phyloP scores from a whole-genome alignment of 108 stramenopile species.

The Pelagomonas calceolata region DNA sequence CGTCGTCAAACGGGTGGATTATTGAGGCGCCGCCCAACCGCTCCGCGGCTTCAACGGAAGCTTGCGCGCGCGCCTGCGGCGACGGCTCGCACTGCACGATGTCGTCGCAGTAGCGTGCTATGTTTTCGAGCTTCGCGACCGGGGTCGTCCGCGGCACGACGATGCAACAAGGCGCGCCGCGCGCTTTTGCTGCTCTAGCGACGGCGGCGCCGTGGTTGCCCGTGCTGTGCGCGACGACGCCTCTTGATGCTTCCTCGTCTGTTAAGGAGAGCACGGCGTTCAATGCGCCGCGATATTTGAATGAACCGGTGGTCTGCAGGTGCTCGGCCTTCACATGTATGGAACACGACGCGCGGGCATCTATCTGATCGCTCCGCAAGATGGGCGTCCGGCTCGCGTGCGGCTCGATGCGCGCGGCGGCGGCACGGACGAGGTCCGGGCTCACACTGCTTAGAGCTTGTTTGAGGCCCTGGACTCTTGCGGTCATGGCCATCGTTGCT shows the following conservation, averaged over 20 bases:
- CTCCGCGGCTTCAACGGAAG: not conserved
- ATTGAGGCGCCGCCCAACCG: conserved; percentile 3
- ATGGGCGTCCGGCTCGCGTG: not conserved
- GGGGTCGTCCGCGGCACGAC: not conserved
- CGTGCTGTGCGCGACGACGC: not conserved
- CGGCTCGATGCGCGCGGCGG: not conserved
- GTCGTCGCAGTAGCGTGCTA: not conserved
- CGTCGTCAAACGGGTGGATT: conserved; percentile 24
- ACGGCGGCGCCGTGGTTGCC: not conserved
- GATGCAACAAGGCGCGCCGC: not conserved
- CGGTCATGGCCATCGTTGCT: too few species aligned
- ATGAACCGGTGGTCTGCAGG: conserved; percentile 38
- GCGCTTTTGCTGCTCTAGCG: not conserved
- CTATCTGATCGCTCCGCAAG: not conserved
- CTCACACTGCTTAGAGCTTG: not conserved
- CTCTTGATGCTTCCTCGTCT: not conserved
- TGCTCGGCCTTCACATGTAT: conserved; percentile 32
- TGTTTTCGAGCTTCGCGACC: not conserved
- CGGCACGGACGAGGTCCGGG: not conserved
- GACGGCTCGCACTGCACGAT: not conserved
- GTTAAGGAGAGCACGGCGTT: conserved; percentile 15
- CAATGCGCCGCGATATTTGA: conserved; percentile 39
- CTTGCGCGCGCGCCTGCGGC: not conserved
- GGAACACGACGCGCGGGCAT: conserved; percentile 1
- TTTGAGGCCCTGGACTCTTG: too few species aligned